Conservation (phyloP, 805 yeast species). For the Candida easanensis region DNA sequence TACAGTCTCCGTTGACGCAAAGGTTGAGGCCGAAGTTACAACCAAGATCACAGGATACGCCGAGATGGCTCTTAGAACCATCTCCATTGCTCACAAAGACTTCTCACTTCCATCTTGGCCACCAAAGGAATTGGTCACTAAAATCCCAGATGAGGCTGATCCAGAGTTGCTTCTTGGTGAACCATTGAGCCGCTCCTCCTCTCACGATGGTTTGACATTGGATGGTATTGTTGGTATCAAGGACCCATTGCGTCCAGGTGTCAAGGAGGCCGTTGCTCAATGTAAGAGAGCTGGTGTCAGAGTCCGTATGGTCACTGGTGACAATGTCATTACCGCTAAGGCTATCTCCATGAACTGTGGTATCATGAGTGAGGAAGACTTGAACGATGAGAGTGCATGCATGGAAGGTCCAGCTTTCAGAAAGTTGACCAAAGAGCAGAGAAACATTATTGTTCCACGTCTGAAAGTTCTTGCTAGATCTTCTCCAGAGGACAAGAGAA, state of each 20-base stretch:
- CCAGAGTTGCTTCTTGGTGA: conserved; percentile 40
- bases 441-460: conserved; percentile 62
- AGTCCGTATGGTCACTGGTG: conserved; percentile 98
- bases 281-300: conserved; percentile 91
- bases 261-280: conserved; percentile 79
- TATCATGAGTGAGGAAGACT: conserved; percentile 50
- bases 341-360: conserved; percentile 89
- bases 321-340: conserved; percentile 84
- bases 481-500: conserved; percentile 91
- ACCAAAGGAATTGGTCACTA: conserved; percentile 45
- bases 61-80: conserved; percentile 77
- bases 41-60: conserved; percentile 59
- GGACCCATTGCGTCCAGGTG: conserved; percentile 92
- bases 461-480: conserved; percentile 89
- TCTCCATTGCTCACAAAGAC: conserved; percentile 83
- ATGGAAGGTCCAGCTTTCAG: conserved; percentile 96
- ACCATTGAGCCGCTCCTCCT: conserved; percentile 22
- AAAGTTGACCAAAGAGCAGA: conserved; percentile 53
- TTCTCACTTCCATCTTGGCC: conserved; percentile 62
- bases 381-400: conserved; percentile 52
- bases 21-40: conserved; percentile 33
- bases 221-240: conserved; percentile 88
- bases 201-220: conserved; percentile 42
- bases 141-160: conserved; percentile 39
- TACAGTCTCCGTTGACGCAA: conserved; percentile 14